Evolutionary conservation across 257 asterid species (phyloP).

Genomic region (Solanum ahanhuiri): DNA sequence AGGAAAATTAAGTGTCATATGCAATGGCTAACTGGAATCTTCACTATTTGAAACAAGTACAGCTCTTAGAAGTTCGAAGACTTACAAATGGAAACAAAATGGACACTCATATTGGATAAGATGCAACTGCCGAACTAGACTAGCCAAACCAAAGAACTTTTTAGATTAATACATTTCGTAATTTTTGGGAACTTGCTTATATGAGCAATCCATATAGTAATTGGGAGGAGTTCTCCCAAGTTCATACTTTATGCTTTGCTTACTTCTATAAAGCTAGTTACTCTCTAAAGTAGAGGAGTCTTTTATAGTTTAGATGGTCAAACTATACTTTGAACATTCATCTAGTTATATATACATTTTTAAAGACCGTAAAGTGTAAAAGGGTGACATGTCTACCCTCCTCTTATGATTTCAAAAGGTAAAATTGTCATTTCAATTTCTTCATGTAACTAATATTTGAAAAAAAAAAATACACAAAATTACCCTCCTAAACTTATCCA

Average conservation of each 20-base stretch:
- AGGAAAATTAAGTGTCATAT: not conserved
- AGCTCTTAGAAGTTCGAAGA: not conserved
- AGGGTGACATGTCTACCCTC: not conserved
- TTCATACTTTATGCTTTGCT: not conserved
- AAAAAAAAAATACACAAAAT: not conserved
- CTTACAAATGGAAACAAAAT: not conserved
- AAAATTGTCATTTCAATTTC: not conserved
- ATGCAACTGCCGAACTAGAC: not conserved
- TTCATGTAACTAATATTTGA: not conserved
- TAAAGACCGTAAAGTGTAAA: not conserved
- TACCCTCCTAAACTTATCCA: not conserved
- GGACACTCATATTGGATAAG: not conserved
- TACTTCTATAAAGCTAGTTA: not conserved
- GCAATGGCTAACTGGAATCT: not conserved
- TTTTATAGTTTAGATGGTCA: not conserved
- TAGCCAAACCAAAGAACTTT: not conserved
- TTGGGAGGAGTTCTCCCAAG: not conserved
- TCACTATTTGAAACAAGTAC: not conserved
- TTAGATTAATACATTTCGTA: not conserved
- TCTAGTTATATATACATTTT: not conserved
- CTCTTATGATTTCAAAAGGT: not conserved
- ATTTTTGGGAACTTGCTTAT: not conserved
- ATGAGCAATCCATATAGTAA: not conserved
- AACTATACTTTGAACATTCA: not conserved
- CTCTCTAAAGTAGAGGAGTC: not conserved